Percentiles rank a stretch among this genome's conserved stretches.
phyloP scores from a whole-genome alignment of 371 early-diverging fungal genomes.

The Batkoa obscura region DNA sequence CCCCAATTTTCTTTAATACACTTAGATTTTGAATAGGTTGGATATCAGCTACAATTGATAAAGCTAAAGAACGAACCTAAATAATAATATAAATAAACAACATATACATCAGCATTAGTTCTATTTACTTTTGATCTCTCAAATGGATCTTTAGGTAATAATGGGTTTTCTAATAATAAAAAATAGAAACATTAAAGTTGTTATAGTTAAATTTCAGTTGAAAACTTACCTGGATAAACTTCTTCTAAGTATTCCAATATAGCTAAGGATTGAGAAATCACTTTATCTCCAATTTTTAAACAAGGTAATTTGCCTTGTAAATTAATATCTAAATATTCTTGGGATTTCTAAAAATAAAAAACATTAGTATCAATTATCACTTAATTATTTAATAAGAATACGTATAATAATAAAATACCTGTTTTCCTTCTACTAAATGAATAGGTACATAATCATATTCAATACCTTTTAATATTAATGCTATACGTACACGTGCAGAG shows the following conservation, averaged over 20 bases:
- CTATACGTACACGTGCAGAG: constrained; percentile 60
- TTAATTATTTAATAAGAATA: background rate
- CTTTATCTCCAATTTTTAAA: constrained; percentile 30
- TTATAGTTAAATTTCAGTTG: background rate
- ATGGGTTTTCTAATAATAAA: constrained; percentile 17
- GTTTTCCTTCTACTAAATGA: constrained; percentile 48
- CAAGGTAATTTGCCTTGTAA: constrained; percentile 53
- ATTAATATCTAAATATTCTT: constrained; percentile 35
- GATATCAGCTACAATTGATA: constrained; percentile 59
- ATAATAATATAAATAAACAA: background rate
- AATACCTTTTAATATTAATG: constrained; percentile 51
- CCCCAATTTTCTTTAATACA: constrained; percentile 37
- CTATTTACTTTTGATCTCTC: constrained; percentile 30
- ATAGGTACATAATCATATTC: constrained; percentile 36
- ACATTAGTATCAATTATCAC: background rate
- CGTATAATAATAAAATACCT: constrained; percentile 17
- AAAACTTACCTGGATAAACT: constrained; percentile 25
- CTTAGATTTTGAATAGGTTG: constrained; percentile 76
- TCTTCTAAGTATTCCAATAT: constrained; percentile 84
- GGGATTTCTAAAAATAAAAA: constrained; percentile 15
- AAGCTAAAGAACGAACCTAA: constrained; percentile 48
- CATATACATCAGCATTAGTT: background rate
- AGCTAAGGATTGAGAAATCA: constrained; percentile 48
- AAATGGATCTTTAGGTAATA: constrained; percentile 51
- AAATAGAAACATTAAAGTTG: background rate